Conservation (phyloP, 2,329 filamentous ascomycete species). For the Chaetomium sp. region DNA sequence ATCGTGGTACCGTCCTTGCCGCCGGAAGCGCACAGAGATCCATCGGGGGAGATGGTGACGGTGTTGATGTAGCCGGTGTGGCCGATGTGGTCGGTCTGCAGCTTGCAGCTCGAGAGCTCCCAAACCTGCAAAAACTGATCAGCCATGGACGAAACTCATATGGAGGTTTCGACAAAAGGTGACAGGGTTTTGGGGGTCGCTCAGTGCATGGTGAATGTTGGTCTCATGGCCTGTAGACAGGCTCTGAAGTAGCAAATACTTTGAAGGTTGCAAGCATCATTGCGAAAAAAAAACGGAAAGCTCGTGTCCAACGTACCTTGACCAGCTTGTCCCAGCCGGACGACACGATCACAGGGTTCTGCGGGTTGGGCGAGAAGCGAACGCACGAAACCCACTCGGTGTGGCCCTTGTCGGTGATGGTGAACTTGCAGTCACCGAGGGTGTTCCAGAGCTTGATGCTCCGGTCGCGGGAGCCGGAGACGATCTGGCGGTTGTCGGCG, state of each 20-base stretch:
- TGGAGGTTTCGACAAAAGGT: background rate
- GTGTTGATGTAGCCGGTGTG: slow-evolving; percentile 99
- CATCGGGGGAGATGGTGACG: slow-evolving; percentile 99
- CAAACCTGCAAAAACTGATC: slow-evolving; percentile 71
- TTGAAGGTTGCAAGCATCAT: slow-evolving; percentile 85
- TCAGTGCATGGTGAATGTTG: slow-evolving; percentile 82
- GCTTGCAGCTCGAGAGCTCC: slow-evolving; percentile 98
- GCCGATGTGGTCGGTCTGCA: slow-evolving; percentile 99
- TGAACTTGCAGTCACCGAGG: slow-evolving; percentile 99
- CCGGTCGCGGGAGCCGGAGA: slow-evolving; percentile 96
- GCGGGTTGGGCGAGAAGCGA: slow-evolving; percentile 98
- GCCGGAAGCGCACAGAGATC: slow-evolving; percentile 97
- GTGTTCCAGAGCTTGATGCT: slow-evolving; percentile 99
- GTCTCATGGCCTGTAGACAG: slow-evolving; percentile 85
- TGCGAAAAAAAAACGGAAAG: slow-evolving; percentile 45
- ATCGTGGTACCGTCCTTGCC: slow-evolving; percentile 99
- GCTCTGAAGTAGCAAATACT: slow-evolving; percentile 99
- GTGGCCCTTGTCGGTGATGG: slow-evolving; percentile 99
- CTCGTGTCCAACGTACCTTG: slow-evolving; percentile 74
- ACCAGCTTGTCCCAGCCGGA: slow-evolving; percentile 99
- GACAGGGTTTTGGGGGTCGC: slow-evolving; percentile 39
- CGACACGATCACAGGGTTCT: slow-evolving; percentile 99
- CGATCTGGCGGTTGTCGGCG: slow-evolving; percentile 99
- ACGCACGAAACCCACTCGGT: slow-evolving; percentile 99
- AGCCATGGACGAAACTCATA: slow-evolving; percentile 12